Percentiles rank a stretch among this genome's conserved stretches.
These are phyloP conservation scores for Aspergillus sp. DNA, from an alignment of 2,329 filamentous ascomycete genomes.

Conservation along the genomic window DNA sequence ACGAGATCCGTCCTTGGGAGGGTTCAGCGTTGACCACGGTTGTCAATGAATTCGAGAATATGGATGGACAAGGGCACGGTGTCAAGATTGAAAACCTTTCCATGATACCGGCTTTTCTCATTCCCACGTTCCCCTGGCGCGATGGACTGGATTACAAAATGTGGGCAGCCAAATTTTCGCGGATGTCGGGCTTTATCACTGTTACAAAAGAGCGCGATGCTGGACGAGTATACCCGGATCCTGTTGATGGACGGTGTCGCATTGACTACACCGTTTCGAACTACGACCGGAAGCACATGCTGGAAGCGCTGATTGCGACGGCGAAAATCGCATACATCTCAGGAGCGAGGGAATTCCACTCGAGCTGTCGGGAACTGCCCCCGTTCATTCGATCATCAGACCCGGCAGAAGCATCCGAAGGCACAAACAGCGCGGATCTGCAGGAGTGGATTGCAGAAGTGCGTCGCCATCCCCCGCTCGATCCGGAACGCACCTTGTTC, in stretches of 20 bases:
- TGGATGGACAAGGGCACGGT: constrained; percentile 74
- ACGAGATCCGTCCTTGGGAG: constrained; percentile 66
- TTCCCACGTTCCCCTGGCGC: constrained; percentile 61
- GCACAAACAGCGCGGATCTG: constrained; percentile 50
- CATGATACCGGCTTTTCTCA: constrained; percentile 64
- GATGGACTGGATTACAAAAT: constrained; percentile 65
- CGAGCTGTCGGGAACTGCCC: constrained; percentile 54
- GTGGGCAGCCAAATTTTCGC: constrained; percentile 59
- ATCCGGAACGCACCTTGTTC: constrained; percentile 38
- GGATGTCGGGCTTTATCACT: constrained; percentile 65
- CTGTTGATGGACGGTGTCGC: constrained; percentile 55
- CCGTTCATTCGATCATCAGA: constrained; percentile 52
- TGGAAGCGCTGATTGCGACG: constrained; percentile 64
- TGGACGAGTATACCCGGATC: constrained; percentile 67
- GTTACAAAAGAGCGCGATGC: constrained; percentile 69
- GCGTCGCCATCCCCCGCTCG: constrained; percentile 39
- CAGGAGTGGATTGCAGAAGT: constrained; percentile 49
- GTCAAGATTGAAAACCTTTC: constrained; percentile 69
- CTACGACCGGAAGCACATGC: constrained; percentile 64
- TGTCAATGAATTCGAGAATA: constrained; percentile 69
- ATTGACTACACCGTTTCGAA: constrained; percentile 65
- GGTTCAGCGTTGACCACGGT: constrained; percentile 74
- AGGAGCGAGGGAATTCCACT: constrained; percentile 74
- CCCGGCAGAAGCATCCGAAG: constrained; percentile 26
- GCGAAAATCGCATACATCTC: constrained; percentile 71